phyloP scores from a whole-genome alignment of 1,284 basidiomycete genomes.

The Ceraceosorus bombacis region DNA sequence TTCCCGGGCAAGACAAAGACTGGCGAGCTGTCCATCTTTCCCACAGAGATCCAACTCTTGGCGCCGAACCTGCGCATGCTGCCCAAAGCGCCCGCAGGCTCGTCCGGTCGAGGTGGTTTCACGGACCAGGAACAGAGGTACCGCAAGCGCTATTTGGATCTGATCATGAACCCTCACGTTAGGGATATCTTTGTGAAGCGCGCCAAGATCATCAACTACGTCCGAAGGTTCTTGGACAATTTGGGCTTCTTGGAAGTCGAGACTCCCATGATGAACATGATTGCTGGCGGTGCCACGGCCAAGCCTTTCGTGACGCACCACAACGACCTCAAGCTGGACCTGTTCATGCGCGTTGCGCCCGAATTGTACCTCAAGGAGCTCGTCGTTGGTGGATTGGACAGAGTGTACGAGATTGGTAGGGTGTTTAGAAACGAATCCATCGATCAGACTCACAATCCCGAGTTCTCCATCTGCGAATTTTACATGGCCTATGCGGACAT shows the following conservation, averaged over 20 bases:
- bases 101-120: constrained; percentile 56
- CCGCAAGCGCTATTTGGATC: constrained; percentile 96
- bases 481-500: constrained; percentile 99
- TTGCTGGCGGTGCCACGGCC: constrained; percentile 93
- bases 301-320: constrained; percentile 99
- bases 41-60: constrained; percentile 74
- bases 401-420: constrained; percentile 95
- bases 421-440: constrained; percentile 99
- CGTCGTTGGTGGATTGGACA: constrained; percentile 90
- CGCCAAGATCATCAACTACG: constrained; percentile 51
- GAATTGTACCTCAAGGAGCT: constrained; percentile 98
- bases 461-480: constrained; percentile 88
- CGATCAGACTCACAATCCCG: constrained; percentile 66
- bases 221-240: constrained; percentile 71
- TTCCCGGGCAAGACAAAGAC: constrained; percentile 85
- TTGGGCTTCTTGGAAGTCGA: constrained; percentile 98
- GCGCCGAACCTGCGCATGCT: constrained; percentile 94
- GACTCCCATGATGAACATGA: constrained; percentile 96
- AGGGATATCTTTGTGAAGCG: constrained; percentile 87
- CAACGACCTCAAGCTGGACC: constrained; percentile 92
- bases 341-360: constrained; percentile 96
- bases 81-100: constrained; percentile 49
- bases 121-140: constrained; percentile 89
- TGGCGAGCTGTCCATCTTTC: constrained; percentile 87
- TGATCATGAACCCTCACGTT: constrained; percentile 87